These are phyloP conservation scores for Colletotrichum tabaci DNA, from an alignment of 2,329 filamentous ascomycete genomes.

Conservation along the genomic window DNA sequence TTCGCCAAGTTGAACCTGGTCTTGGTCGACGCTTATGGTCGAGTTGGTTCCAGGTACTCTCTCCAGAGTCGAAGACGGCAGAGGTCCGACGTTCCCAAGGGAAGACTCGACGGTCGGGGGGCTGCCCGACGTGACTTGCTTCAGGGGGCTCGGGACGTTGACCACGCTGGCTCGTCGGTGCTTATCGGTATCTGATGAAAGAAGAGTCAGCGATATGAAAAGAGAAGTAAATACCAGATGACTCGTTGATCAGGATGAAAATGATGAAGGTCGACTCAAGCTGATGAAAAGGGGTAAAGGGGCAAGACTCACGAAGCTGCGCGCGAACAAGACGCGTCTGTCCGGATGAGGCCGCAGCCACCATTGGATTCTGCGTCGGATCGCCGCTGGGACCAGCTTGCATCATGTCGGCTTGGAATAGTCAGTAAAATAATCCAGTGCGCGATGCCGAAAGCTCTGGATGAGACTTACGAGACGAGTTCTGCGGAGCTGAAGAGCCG, in stretches of 20 bases:
- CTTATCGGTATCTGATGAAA: slow-evolving; percentile 19
- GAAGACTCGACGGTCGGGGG: background rate
- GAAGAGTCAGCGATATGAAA: background rate
- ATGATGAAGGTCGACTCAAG: background rate
- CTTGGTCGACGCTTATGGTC: background rate
- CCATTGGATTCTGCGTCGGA: slow-evolving; percentile 30
- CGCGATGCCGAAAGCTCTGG: background rate
- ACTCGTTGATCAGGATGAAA: too few relatives aligned
- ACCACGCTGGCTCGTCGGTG: slow-evolving; percentile 32
- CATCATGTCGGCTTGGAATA: background rate
- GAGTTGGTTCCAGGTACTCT: background rate
- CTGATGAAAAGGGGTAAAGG: background rate
- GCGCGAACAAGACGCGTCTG: background rate
- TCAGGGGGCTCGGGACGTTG: slow-evolving; percentile 3
- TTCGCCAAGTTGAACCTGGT: too few relatives aligned
- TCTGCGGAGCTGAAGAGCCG: background rate
- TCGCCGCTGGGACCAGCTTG: slow-evolving; percentile 14
- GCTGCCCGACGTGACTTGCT: background rate
- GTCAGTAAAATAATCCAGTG: background rate
- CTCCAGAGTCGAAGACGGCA: background rate
- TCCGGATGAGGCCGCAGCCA: slow-evolving; percentile 24
- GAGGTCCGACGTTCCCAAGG: background rate
- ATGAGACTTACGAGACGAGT: slow-evolving; percentile 3
- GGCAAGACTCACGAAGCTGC: slow-evolving; percentile 17
- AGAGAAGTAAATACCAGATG: background rate